Conservation (phyloP, 306 rosid species). For the Benincasa hispida region DNA sequence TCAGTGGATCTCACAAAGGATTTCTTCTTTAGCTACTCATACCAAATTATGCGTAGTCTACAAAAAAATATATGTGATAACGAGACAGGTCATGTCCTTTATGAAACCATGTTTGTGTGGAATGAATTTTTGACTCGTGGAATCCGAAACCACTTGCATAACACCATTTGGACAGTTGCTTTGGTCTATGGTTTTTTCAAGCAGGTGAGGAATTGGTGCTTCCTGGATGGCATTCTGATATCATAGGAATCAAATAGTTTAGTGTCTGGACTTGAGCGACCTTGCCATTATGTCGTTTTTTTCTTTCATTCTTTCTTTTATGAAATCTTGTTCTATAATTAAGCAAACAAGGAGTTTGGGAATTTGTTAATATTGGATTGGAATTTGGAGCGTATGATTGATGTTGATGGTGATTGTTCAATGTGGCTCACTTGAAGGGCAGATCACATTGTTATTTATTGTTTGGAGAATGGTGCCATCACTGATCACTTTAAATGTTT, state of each 20-base stretch:
- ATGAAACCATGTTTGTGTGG: constrained; percentile 95
- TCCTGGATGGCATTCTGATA: background rate
- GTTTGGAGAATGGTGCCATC: background rate
- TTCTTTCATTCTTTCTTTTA: background rate
- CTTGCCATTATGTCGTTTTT: background rate
- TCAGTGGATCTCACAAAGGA: constrained; percentile 96
- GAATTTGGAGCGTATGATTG: background rate
- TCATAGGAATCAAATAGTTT: background rate
- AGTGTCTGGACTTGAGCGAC: background rate
- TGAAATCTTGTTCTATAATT: background rate
- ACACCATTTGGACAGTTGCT: constrained; percentile 85
- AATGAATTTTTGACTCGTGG: constrained; percentile 90
- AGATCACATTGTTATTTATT: background rate
- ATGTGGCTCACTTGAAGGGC: background rate
- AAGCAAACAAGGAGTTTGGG: background rate
- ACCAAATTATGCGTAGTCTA: constrained; percentile 87
- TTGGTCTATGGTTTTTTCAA: constrained; percentile 82
- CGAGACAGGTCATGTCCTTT: constrained; percentile 37
- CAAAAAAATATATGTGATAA: constrained; percentile 69
- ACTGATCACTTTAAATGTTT: background rate
- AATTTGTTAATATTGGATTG: background rate
- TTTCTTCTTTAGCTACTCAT: constrained; percentile 98
- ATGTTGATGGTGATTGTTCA: background rate
- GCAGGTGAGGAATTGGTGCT: constrained; percentile 46
- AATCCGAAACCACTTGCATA: constrained; percentile 64